Conservation (phyloP, 2,329 filamentous ascomycete species). For the Penicillium psychrosexuale region DNA sequence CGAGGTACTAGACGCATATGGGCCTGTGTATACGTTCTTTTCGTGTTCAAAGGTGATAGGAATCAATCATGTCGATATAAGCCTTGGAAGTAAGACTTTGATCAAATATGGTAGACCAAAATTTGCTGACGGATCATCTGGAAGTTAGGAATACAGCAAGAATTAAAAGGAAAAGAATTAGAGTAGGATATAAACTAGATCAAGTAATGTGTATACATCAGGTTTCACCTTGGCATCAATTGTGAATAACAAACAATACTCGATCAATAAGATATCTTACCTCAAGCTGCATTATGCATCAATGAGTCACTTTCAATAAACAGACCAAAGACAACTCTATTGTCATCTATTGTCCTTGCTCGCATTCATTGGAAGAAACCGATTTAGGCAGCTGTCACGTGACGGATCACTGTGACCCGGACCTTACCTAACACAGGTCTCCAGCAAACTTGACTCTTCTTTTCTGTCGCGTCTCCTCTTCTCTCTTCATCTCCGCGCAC, state of each 20-base stretch:
- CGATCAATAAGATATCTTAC: not conserved
- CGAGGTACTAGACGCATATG: not conserved
- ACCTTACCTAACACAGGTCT: constrained; percentile 20
- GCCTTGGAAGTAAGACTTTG: not conserved
- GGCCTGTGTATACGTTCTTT: not conserved
- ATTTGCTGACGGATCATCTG: not conserved
- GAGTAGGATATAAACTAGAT: not conserved
- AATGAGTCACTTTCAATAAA: not conserved
- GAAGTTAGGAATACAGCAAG: not conserved
- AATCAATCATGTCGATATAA: not conserved
- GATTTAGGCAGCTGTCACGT: constrained; percentile 22
- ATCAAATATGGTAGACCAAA: not conserved
- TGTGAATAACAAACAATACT: not conserved
- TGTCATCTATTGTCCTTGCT: not conserved
- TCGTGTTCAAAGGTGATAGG: not conserved
- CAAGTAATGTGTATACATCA: not conserved
- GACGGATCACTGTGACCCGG: constrained; percentile 18
- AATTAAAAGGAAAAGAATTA: not conserved
- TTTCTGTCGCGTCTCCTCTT: constrained; percentile 27
- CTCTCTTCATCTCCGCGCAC: constrained; percentile 20
- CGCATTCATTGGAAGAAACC: constrained; percentile 1
- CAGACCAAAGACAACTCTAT: not conserved
- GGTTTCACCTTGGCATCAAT: not conserved
- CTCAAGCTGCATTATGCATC: not conserved
- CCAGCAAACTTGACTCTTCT: constrained; percentile 20